A percentile compares a stretch with the other conserved stretches of the same genome.
phyloP scores from a whole-genome alignment of 2,329 filamentous ascomycete genomes.

The Neonectria coccinea region DNA sequence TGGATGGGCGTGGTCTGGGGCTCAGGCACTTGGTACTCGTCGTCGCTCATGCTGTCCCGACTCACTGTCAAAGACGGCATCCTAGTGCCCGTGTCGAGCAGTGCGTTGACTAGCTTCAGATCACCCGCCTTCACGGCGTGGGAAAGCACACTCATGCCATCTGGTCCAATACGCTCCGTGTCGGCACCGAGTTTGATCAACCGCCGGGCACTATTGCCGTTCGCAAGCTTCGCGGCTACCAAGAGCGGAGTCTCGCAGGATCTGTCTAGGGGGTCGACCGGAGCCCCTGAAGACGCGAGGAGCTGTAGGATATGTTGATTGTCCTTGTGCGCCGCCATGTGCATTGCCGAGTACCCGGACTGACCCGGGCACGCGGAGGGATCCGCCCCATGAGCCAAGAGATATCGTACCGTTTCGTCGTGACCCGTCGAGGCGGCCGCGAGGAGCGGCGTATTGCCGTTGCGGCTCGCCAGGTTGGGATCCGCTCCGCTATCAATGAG shows the following conservation, averaged over 20 bases:
- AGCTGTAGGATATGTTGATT: constrained; percentile 42
- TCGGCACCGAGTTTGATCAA: constrained; percentile 44
- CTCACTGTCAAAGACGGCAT: constrained; percentile 29
- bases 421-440: constrained; percentile 44
- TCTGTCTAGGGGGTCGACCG: constrained; percentile 40
- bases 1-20: constrained; percentile 45
- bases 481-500: constrained; percentile 44
- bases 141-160: constrained; percentile 46
- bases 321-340: constrained; percentile 46
- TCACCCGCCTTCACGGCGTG: constrained; percentile 45
- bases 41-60: constrained; percentile 23
- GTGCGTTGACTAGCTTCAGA: constrained; percentile 36
- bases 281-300: constrained; percentile 38
- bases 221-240: constrained; percentile 46
- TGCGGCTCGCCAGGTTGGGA: constrained; percentile 42
- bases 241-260: constrained; percentile 44
- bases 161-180: constrained; percentile 41
- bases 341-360: constrained; percentile 45
- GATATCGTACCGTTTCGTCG: constrained; percentile 46
- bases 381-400: constrained; percentile 43
- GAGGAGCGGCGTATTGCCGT: constrained; percentile 45
- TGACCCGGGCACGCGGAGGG: constrained; percentile 36
- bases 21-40: constrained; percentile 42
- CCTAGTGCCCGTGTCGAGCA: constrained; percentile 41
- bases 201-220: constrained; percentile 38